Evolutionary conservation across 345 rosid species (phyloP), one percentile per base, ranked within the genome.

Genomic region (Angophora floribunda): DNA sequence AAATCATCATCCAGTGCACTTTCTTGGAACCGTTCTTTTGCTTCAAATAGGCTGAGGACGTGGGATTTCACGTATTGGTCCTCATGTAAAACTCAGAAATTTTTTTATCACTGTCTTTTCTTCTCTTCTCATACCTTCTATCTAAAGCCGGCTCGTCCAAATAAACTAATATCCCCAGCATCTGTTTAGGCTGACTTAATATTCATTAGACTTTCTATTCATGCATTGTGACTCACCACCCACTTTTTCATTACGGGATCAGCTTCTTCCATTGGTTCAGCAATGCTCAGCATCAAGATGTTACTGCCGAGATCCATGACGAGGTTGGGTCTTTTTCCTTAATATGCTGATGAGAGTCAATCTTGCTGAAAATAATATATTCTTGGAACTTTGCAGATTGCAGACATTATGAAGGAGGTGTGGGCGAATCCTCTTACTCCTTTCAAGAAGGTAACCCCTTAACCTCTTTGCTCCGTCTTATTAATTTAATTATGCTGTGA

Each of bases 191-290:
- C 65, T 24, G 65, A 24, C 30, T 41, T 79, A 17, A 79, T 84
- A 45, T 28, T 22, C 41, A 19, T 82, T 45, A 44, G 30, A 84
- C 53, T 84, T 84, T 84, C 52, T 84, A 49, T 57, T 41, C n/a
- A n/a, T 57, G 7, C 44, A 30, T 52, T 16, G 47, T 7, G 21
- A 21, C 80, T 88, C 47, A 6, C 19, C 61, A 17, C 63, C 16
- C 85, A 22, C 78, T 26, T 53, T 44, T 7, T 47, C 32, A 8
- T 85, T 88, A 36, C 49, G 85, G 5, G 59, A 80, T 85, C 95
- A 96, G 99, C 92, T 97, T 97, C 94, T 96, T 97, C 91, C 91
- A 89, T 88, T 97, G 99, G 99, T 97, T 96, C 90, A 91, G 86
- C 78, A 95, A 93, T 90, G 87, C 91, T 87, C 92, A 92, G 51